Base-by-base conservation (phyloP, 176 grass and related monocot species). In the Hordeum marinum region DNA sequence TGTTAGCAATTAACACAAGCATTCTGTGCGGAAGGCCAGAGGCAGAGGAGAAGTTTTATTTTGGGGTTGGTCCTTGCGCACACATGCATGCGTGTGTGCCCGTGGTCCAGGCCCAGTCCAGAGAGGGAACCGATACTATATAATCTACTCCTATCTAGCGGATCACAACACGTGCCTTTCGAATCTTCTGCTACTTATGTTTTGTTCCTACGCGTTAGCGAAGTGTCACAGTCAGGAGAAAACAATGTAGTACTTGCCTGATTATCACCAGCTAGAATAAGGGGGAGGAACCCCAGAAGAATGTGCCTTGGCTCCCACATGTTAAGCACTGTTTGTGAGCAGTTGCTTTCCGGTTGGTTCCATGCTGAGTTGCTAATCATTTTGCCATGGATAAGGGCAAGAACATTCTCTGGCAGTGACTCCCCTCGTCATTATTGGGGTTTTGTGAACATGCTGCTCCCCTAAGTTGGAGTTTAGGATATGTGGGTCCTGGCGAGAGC, bases 1-100 rank as follows among this genome's bases (percentile, higher is more conserved):
- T 86, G 13, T 83, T 40, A 35, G 32, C 73, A 86, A 86, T 77
- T 82, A 72, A 78, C 84, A 90, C 79, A 86, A 78, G 84, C 65
- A 21, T 78, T 25, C 1, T 36, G 64, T 39, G 24, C 29, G 1
- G 29, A 29, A 29, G 29, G 32, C 32, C 34, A 63, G 11, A 17
- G 34, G 3, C 7, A 82, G 14, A 35, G 43, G 23, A 25, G 72
- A 82, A 63, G 72, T 63, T 69, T 70, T 77, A 36, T 63, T 39
- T 39, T 71, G 62, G 59, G 77, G 58, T 13, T 20, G 52, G 69
- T 50, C 55, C 17, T 42, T 46, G 58, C 13, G 9, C 77, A 66
- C 23, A 2, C 52, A 62, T 83, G 24, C 67, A n/a, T 46, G 55
- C 15, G 77, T 50, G 54, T 2, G 42, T 72, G 64, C 31, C 72